phyloP scores from a whole-genome alignment of 2,329 filamentous ascomycete genomes.

The Teratosphaeria pseudoeucalypti region DNA sequence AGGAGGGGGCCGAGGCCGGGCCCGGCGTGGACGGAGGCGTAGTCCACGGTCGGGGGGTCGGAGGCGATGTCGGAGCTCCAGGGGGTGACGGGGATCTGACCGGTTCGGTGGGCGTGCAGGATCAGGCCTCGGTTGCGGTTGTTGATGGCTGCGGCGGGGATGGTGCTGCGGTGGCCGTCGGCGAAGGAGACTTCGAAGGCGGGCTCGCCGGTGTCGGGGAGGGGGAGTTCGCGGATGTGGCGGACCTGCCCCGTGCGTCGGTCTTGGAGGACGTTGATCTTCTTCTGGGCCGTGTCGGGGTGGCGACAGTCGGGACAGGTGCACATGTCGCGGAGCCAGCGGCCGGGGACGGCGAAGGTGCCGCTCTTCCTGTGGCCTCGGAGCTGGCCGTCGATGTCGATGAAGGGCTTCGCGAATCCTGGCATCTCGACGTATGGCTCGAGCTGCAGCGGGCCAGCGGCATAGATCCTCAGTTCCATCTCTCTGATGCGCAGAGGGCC shows the following conservation, averaged over 20 bases:
- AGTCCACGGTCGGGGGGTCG: conserved; percentile 18
- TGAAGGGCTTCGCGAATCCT: neutral
- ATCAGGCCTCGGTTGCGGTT: conserved; percentile 5
- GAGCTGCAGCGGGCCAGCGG: neutral
- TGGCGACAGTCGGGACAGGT: conserved; percentile 16
- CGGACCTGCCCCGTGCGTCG: neutral
- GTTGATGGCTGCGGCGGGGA: conserved; percentile 4
- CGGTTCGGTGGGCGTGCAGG: conserved; percentile 10
- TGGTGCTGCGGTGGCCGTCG: conserved; percentile 8
- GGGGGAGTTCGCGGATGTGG: neutral
- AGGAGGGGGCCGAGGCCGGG: conserved; percentile 18
- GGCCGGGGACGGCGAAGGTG: neutral
- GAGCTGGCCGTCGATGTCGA: neutral
- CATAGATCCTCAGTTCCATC: neutral
- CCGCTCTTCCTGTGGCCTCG: neutral
- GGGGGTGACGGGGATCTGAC: conserved; percentile 6
- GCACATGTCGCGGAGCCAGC: conserved; percentile 8
- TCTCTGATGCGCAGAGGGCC: neutral
- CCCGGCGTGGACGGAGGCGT: conserved; percentile 7
- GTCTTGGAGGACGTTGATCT: conserved; percentile 23
- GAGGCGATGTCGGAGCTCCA: conserved; percentile 18
- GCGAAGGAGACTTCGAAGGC: conserved; percentile 15
- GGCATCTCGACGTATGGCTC: neutral
- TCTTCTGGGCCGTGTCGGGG: conserved; percentile 20
- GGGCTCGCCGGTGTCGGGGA: neutral